A percentile compares a stretch with the other conserved stretches of the same genome.
Conservation (phyloP, 371 early-diverging fungal species). For the Mucor irregularis region DNA sequence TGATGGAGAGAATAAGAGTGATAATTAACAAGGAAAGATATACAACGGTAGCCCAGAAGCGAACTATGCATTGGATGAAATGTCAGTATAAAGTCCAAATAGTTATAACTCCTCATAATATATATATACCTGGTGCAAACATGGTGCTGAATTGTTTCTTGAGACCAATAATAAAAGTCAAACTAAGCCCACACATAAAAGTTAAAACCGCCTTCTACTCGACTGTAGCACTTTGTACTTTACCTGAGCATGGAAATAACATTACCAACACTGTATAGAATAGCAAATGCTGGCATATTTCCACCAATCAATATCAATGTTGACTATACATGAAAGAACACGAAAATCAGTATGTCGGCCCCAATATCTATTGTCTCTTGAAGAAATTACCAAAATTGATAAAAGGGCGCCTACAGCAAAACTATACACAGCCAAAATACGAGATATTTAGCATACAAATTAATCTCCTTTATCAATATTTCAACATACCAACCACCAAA, state of each 20-base stretch:
- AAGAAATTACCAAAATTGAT: slow-evolving; percentile 75
- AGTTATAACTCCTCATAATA: slow-evolving; percentile 29
- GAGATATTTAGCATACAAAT: no score
- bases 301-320: slow-evolving; percentile 58
- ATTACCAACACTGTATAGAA: slow-evolving; percentile 90
- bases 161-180: slow-evolving; percentile 87
- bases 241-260: slow-evolving; percentile 80
- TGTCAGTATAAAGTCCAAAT: neutral
- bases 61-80: slow-evolving; percentile 17
- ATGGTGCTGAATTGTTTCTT: slow-evolving; percentile 83
- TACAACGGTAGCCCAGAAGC: slow-evolving; percentile 44
- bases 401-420: slow-evolving; percentile 76
- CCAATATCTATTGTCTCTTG: neutral
- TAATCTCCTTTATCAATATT: no score
- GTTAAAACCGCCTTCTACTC: slow-evolving; percentile 51
- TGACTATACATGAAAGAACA: slow-evolving; percentile 45
- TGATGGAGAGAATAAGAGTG: slow-evolving; percentile 31
- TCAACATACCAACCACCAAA: slow-evolving; percentile 76
- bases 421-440: no score
- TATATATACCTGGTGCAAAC: slow-evolving; percentile 68
- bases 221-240: neutral
- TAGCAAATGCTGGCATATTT: slow-evolving; percentile 75
- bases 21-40: slow-evolving; percentile 34
- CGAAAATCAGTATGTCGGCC: slow-evolving; percentile 2
- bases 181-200: slow-evolving; percentile 89